Percentiles rank a stretch among this genome's conserved stretches.
These are phyloP conservation scores for Irpex rosettiformis DNA, from an alignment of 1,284 basidiomycete species.

Conservation along the genomic window DNA sequence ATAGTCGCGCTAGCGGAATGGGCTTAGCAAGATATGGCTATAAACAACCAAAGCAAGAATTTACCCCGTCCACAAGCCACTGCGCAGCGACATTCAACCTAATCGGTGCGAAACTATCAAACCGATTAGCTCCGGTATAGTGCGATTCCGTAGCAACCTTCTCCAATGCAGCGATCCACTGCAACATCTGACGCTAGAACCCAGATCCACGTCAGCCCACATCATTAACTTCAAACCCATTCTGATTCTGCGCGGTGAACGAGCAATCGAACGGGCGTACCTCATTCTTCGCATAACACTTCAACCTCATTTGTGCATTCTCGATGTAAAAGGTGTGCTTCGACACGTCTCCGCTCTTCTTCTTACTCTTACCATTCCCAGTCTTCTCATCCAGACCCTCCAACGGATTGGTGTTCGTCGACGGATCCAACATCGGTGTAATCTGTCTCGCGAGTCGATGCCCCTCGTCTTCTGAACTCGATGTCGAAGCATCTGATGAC, in stretches of 20 bases:
- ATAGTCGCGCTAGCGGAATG: conserved; percentile 75
- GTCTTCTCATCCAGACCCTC: conserved; percentile 24
- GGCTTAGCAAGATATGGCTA: neutral
- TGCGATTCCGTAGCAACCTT: conserved; percentile 75
- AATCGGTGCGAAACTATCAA: conserved; percentile 94
- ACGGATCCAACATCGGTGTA: conserved; percentile 67
- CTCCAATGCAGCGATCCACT: conserved; percentile 94
- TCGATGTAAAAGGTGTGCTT: conserved; percentile 94
- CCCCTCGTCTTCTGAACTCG: conserved; percentile 13
- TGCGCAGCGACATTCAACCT: conserved; percentile 92
- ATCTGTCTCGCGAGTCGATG: conserved; percentile 33
- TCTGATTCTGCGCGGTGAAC: neutral
- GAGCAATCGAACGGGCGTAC: conserved; percentile 32
- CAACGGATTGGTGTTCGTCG: conserved; percentile 65
- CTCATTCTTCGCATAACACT: conserved; percentile 88
- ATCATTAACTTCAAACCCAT: neutral
- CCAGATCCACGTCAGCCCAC: neutral
- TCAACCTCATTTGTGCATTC: conserved; percentile 88
- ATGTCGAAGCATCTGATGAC: conserved; percentile 26
- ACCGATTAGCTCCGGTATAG: conserved; percentile 83
- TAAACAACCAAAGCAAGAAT: conserved; percentile 23
- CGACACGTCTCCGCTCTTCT: conserved; percentile 57
- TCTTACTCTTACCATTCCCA: conserved; percentile 39
- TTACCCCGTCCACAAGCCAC: conserved; percentile 97
- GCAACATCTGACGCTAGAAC: conserved; percentile 87